Percentiles rank a stretch among this genome's conserved stretches.
Evolutionary conservation across 306 rosid species (phyloP).

Genomic region (Arachis stenosperma): DNA sequence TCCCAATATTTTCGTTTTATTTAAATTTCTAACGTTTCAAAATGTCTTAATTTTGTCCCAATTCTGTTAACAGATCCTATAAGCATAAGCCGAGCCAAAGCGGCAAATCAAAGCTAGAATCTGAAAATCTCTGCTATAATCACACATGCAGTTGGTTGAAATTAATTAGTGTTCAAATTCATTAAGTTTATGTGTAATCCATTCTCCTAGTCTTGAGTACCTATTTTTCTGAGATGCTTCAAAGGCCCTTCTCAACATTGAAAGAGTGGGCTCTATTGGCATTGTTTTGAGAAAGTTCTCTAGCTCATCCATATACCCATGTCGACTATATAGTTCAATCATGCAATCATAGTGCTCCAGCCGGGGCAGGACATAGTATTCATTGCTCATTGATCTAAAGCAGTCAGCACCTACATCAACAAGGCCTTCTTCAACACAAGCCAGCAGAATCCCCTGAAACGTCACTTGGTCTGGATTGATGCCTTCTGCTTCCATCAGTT

Average conservation of each 20-base stretch:
- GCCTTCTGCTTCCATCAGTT: constrained; percentile 55
- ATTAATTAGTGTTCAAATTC: constrained; percentile 41
- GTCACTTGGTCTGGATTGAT: constrained; percentile 72
- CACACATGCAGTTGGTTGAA: background rate
- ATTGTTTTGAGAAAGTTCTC: constrained; percentile 60
- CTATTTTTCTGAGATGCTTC: constrained; percentile 58
- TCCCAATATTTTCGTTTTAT: no score
- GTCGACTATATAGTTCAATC: constrained; percentile 67
- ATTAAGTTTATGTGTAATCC: constrained; percentile 51
- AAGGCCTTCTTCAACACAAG: constrained; percentile 65
- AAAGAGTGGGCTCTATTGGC: constrained; percentile 67
- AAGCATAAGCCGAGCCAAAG: no score
- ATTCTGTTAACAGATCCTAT: no score
- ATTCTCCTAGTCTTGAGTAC: constrained; percentile 51
- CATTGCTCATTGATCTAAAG: constrained; percentile 62
- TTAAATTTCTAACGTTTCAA: no score
- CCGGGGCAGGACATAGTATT: constrained; percentile 56
- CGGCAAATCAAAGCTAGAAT: constrained; percentile 7
- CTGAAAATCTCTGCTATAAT: constrained; percentile 8
- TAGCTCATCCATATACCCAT: constrained; percentile 65
- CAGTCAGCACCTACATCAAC: constrained; percentile 58
- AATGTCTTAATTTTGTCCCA: no score
- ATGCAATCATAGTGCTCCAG: constrained; percentile 74
- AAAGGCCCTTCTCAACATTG: constrained; percentile 58
- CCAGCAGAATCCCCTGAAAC: constrained; percentile 64